phyloP scores from a whole-genome alignment of 192 early-diverging fungal species.

The Backusella sp. region DNA sequence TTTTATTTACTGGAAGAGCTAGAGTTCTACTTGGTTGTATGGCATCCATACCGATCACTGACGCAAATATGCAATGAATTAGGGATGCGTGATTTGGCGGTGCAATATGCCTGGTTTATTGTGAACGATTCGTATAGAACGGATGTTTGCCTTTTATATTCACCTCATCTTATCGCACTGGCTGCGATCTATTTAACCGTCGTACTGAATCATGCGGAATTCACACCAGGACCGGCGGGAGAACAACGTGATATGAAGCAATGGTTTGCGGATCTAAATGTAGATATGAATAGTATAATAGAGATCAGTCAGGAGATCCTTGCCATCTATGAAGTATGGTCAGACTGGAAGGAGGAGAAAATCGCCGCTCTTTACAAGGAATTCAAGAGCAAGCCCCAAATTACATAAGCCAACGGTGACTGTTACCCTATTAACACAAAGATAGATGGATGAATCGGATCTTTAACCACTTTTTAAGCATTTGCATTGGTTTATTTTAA shows the following conservation, averaged over 20 bases:
- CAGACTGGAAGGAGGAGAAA: slow-evolving; percentile 57
- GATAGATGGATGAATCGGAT: background rate
- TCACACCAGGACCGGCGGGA: slow-evolving; percentile 36
- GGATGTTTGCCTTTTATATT: slow-evolving; percentile 79
- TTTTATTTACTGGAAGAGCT: slow-evolving; percentile 90
- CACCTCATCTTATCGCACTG: slow-evolving; percentile 87
- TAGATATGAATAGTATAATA: slow-evolving; percentile 73
- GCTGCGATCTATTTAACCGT: slow-evolving; percentile 73
- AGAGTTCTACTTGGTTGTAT: slow-evolving; percentile 86
- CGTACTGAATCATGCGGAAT: slow-evolving; percentile 50
- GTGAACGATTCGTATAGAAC: slow-evolving; percentile 85
- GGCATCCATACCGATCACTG: slow-evolving; percentile 84
- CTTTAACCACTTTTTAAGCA: background rate
- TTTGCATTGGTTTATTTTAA: background rate
- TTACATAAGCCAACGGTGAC: background rate
- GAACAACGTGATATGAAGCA: slow-evolving; percentile 62
- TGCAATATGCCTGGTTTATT: slow-evolving; percentile 72
- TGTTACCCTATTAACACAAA: background rate
- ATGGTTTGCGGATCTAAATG: slow-evolving; percentile 83
- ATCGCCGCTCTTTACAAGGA: slow-evolving; percentile 47
- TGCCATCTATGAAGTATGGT: slow-evolving; percentile 68
- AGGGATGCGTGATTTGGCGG: slow-evolving; percentile 46
- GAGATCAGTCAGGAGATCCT: slow-evolving; percentile 78
- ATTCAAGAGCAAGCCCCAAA: slow-evolving; percentile 25
- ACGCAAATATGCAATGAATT: slow-evolving; percentile 54